Evolutionary conservation across 306 rosid genomes (phyloP).

Genomic region (Styphnolobium japonicum): DNA sequence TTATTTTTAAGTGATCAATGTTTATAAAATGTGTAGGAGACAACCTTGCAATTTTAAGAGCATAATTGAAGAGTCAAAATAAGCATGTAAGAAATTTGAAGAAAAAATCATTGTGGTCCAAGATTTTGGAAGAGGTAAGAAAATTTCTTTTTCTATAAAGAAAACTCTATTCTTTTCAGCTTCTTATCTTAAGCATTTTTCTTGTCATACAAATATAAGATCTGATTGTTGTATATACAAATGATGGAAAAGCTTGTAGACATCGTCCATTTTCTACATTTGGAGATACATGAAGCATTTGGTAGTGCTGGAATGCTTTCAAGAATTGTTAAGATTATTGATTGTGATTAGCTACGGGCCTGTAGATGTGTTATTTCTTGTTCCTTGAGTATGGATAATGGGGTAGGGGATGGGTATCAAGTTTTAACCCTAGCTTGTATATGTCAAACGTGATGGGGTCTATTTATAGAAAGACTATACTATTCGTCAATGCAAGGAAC

Average conservation of each 20-base stretch:
- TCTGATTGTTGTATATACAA: slow-evolving; percentile 34
- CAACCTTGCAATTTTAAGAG: slow-evolving; percentile 65
- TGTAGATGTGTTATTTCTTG: neutral
- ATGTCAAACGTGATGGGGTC: neutral
- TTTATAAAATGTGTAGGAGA: no score
- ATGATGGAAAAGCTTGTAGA: slow-evolving; percentile 76
- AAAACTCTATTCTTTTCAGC: neutral
- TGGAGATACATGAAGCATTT: no score
- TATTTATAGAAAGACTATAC: neutral
- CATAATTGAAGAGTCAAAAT: slow-evolving; percentile 62
- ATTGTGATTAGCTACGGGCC: neutral
- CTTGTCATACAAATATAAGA: neutral
- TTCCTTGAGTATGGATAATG: neutral
- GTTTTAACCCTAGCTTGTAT: neutral
- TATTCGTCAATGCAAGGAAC: neutral
- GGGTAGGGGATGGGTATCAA: neutral
- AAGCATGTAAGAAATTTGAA: slow-evolving; percentile 65
- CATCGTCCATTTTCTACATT: no score
- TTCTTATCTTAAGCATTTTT: neutral
- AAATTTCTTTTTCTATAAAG: neutral
- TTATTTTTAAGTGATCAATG: no score
- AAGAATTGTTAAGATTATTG: neutral
- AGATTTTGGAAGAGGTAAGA: slow-evolving; percentile 71
- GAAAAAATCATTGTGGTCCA: slow-evolving; percentile 74
- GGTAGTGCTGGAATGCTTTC: no score